These are phyloP conservation scores for Magnolia changhungtana DNA, from an alignment of 164 flowering plant genomes.

Conservation along the genomic window DNA sequence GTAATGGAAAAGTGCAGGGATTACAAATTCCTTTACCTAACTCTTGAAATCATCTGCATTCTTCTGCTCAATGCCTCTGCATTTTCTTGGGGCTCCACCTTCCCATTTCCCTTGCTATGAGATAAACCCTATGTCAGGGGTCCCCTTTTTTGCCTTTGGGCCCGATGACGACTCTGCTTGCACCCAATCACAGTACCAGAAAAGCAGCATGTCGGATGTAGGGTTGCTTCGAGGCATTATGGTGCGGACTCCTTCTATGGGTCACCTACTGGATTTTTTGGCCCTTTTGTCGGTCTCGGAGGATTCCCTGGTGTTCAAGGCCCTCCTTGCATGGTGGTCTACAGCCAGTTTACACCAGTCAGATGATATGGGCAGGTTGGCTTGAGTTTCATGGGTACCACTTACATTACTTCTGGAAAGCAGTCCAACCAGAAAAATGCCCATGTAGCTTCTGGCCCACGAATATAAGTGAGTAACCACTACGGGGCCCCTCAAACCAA, in stretches of 20 bases:
- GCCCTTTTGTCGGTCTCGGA: slow-evolving; percentile 80
- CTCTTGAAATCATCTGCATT: slow-evolving; percentile 51
- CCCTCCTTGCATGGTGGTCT: slow-evolving; percentile 90
- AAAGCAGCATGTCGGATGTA: slow-evolving; percentile 44
- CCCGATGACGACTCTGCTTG: slow-evolving; percentile 71
- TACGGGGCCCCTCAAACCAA: slow-evolving; percentile 43
- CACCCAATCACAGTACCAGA: slow-evolving; percentile 59
- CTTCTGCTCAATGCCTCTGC: slow-evolving; percentile 72
- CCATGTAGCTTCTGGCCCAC: slow-evolving; percentile 49
- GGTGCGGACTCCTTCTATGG: slow-evolving; percentile 89
- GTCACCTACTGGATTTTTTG: slow-evolving; percentile 65
- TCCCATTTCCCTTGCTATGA: slow-evolving; percentile 84
- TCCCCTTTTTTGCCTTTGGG: slow-evolving; percentile 85
- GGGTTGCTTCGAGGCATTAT: slow-evolving; percentile 63
- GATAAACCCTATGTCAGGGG: slow-evolving; percentile 81
- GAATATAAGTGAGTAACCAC: slow-evolving; percentile 46
- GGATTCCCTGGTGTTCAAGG: slow-evolving; percentile 80
- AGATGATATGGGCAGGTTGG: slow-evolving; percentile 91
- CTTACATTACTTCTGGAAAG: slow-evolving; percentile 84
- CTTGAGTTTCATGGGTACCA: slow-evolving; percentile 86
- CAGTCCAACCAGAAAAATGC: slow-evolving; percentile 80
- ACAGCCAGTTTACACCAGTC: slow-evolving; percentile 88
- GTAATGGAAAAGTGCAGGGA: no score
- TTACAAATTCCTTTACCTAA: slow-evolving; percentile 81
- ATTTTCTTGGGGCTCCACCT: slow-evolving; percentile 72